Evolutionary conservation across 495 filamentous ascomycete species (phyloP).

Genomic region (Penicillium coprophilum): DNA sequence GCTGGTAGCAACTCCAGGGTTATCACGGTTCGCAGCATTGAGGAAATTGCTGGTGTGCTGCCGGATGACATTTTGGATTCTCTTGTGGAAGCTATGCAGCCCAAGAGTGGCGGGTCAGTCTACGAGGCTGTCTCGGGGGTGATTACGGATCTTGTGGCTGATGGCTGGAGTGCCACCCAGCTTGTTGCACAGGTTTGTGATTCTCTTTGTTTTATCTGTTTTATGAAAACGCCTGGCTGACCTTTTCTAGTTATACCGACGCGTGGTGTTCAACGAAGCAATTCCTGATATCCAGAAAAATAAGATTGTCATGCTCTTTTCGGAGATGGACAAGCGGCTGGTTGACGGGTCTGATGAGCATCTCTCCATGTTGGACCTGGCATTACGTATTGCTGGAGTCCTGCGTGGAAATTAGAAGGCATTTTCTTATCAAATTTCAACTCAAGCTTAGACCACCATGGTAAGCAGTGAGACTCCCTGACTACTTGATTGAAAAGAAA

Average conservation of each 20-base stretch:
- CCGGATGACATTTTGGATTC: conserved; percentile 68
- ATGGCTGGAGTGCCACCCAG: conserved; percentile 98
- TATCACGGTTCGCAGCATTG: conserved; percentile 75
- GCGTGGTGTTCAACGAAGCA: conserved; percentile 77
- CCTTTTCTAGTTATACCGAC: conserved; percentile 69
- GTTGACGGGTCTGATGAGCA: conserved; percentile 99
- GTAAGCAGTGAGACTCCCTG: background rate
- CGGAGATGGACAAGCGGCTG: conserved; percentile 87
- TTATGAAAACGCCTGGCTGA: background rate
- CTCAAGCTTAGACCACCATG: conserved; percentile 1
- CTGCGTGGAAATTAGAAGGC: conserved; percentile 44
- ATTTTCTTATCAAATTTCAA: background rate
- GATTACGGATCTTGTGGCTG: conserved; percentile 87
- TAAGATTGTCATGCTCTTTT: conserved; percentile 84
- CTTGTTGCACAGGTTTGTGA: conserved; percentile 68
- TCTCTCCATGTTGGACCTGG: conserved; percentile 80
- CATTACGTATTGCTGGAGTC: conserved; percentile 75
- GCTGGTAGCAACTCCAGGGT: conserved; percentile 25
- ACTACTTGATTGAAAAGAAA: background rate
- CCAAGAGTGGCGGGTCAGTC: conserved; percentile 57
- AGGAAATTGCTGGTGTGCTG: conserved; percentile 96
- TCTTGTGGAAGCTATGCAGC: conserved; percentile 76
- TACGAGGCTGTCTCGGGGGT: conserved; percentile 75
- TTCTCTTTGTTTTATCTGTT: conserved; percentile 2
- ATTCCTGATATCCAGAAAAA: conserved; percentile 85